phyloP scores from a whole-genome alignment of 139 green algal species.

The Haematococcus lacustris region DNA sequence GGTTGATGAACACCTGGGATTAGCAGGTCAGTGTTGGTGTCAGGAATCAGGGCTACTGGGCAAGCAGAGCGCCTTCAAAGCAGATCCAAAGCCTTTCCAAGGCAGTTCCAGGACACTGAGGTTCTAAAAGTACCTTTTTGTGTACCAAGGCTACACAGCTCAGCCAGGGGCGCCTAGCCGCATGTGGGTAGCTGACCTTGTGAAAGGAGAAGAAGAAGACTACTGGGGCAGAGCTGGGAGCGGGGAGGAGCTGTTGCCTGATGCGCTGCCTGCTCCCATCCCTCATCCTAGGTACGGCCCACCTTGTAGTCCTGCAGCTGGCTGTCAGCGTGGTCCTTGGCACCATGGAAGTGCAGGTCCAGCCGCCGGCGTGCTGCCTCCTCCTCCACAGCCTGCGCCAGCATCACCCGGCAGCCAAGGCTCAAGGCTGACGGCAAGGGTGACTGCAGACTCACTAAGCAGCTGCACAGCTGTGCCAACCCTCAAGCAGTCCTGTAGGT shows the following conservation, averaged over 20 bases:
- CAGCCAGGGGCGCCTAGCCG: not conserved
- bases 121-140: not conserved
- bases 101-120: not conserved
- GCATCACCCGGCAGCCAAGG: not conserved
- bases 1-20: conserved; percentile 90
- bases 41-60: too few species aligned
- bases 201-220: not conserved
- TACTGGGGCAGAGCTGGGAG: not conserved
- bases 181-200: not conserved
- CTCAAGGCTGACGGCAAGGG: not conserved
- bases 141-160: not conserved
- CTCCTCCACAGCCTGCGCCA: conserved; percentile 41
- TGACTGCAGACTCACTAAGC: not conserved
- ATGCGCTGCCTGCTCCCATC: not conserved
- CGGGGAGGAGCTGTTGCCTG: not conserved
- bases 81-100: too few species aligned
- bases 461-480: not conserved
- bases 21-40: not conserved
- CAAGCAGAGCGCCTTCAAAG: too few species aligned
- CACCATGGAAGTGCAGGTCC: conserved; percentile 76
- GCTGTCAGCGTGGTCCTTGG: conserved; percentile 81
- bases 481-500: not conserved
- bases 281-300: not conserved
- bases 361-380: conserved; percentile 45
- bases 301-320: conserved; percentile 84